Evolutionary conservation across 805 yeast genomes (phyloP), one percentile per base, ranked within the genome.

Genomic region (Yarrowia sp.): DNA sequence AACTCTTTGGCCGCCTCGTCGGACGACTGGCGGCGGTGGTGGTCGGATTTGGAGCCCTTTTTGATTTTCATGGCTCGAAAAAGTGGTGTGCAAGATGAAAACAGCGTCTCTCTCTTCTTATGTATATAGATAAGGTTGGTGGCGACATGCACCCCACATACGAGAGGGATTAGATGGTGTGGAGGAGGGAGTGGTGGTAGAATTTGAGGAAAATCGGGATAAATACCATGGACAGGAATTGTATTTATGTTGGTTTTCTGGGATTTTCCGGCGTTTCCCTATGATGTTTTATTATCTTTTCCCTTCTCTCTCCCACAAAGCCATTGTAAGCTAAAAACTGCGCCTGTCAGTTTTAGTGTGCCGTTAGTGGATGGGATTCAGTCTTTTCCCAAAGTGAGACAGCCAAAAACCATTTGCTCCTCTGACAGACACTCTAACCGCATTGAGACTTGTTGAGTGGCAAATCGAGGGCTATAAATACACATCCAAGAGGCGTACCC

Each of bases 91-190:
- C 12, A 14, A 45, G 45, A 2, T 22, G 26, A n/a, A 5, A 26
- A 35, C 16, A 19, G 14, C 3, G 7, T 26, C 32, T 26, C 32
- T 26, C 32, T 26, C 22, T 16, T 50, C 56, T 50, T 50, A 56
- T 42, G 38, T 56, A 41, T 41, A 36, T 16, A 40, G 64, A 56
- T 56, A 56, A 42, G 8, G 64, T 56, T 56, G 64, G 64, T 56
- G 64, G 64, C 64, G 32, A 52, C 42, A 42, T 52, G 58, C 58
- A 52, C 64, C 64, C 48, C 64, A 56, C 64, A 52, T 7, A 4
- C 2, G 16, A 5, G 41, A 5, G 46, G 5, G 16, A 3, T 12
- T n/a, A 8, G 40, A 5, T 8, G 9, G 22, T 1, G 35, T 14
- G 4, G 40, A 19, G 40, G 8, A 49, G 8, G 32, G 35, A 22